Evolutionary conservation across 495 filamentous ascomycete species (phyloP).

Genomic region (Hypoxylon intermedium): DNA sequence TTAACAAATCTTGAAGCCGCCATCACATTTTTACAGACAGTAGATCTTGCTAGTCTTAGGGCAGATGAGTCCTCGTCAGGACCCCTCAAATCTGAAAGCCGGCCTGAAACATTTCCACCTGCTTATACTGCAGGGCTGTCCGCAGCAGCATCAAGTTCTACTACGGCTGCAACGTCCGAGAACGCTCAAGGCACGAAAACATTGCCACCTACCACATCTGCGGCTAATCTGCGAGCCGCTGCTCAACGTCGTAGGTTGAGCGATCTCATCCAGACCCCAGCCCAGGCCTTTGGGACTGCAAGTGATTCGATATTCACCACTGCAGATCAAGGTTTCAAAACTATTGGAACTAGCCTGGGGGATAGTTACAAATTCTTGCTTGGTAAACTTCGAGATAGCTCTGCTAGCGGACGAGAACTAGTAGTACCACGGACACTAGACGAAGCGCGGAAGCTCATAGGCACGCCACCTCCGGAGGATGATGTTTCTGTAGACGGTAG

Average conservation of each 20-base stretch:
- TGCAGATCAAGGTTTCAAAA: constrained; percentile 89
- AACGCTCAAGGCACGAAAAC: constrained; percentile 52
- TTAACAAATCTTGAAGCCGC: constrained; percentile 95
- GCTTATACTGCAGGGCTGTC: constrained; percentile 56
- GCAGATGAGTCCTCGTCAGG: constrained; percentile 76
- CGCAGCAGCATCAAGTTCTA: constrained; percentile 41
- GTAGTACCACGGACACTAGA: constrained; percentile 86
- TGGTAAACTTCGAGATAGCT: constrained; percentile 80
- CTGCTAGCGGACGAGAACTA: constrained; percentile 55
- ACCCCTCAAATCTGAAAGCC: constrained; percentile 62
- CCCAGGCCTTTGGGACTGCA: constrained; percentile 78
- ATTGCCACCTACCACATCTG: constrained; percentile 43
- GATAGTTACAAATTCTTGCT: constrained; percentile 94
- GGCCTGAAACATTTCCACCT: constrained; percentile 59
- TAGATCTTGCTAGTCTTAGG: constrained; percentile 89
- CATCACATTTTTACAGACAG: constrained; percentile 95
- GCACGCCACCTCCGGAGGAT: constrained; percentile 66
- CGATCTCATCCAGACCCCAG: constrained; percentile 81
- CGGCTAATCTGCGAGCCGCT: constrained; percentile 51
- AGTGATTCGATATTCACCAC: constrained; percentile 83
- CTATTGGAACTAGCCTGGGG: constrained; percentile 84
- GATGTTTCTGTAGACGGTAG: constrained; percentile 57
- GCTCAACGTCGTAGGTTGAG: constrained; percentile 71
- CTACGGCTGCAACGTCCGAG: constrained; percentile 45
- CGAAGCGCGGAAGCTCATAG: constrained; percentile 86